Evolutionary conservation across 306 rosid genomes (phyloP).

Genomic region (Rosa multiflora): DNA sequence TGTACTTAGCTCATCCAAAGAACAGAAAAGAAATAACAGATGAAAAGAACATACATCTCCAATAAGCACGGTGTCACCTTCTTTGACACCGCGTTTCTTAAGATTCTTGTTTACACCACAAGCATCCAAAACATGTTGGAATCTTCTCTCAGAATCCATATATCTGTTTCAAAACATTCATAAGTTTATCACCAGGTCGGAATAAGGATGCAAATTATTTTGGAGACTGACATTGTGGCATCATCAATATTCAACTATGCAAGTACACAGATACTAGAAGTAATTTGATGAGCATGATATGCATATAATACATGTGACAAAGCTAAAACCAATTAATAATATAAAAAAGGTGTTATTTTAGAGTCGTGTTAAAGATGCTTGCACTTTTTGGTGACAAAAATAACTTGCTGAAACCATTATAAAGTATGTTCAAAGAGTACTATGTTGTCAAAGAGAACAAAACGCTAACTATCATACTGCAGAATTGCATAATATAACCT

Average conservation of each 20-base stretch:
- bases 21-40: constrained; percentile 2
- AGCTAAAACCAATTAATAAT: not conserved
- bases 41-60: constrained; percentile 62
- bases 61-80: constrained; percentile 77
- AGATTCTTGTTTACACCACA: constrained; percentile 89
- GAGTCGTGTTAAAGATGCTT: not conserved
- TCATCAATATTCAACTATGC: not conserved
- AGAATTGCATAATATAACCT: not conserved
- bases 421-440: not conserved
- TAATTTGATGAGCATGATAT: not conserved
- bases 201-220: not conserved
- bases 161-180: constrained; percentile 50
- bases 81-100: constrained; percentile 71
- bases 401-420: not conserved
- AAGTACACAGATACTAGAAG: not conserved
- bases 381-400: not conserved
- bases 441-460: not conserved
- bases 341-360: not conserved
- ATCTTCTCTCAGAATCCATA: constrained; percentile 85
- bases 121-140: constrained; percentile 94
- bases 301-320: not conserved
- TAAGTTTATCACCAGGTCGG: constrained; percentile 21
- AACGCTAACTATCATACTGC: not conserved
- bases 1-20: not conserved
- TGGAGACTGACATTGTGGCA: not conserved